phyloP scores from a whole-genome alignment of 1,139 yeast genomes.

The Taphrina flavorubra region DNA sequence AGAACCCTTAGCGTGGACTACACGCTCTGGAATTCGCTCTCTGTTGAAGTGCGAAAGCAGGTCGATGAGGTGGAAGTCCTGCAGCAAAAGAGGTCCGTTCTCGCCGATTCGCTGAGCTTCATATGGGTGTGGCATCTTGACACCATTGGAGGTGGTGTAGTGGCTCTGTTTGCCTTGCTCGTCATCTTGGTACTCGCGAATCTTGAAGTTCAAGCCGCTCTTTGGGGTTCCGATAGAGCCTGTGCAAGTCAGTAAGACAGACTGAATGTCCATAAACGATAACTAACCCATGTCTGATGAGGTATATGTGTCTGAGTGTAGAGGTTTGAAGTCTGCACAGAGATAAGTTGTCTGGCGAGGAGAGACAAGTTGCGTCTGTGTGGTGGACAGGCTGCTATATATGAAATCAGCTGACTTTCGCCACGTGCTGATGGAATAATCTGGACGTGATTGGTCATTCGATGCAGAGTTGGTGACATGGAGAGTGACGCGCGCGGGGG shows the following conservation, averaged over 20 bases:
- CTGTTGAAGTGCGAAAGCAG: slow-evolving; percentile 82
- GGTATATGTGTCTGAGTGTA: slow-evolving; percentile 6
- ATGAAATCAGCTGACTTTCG: slow-evolving; percentile 14
- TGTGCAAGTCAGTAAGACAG: slow-evolving; percentile 2
- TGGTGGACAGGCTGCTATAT: slow-evolving; percentile 10
- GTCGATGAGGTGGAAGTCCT: slow-evolving; percentile 79
- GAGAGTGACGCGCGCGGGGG: slow-evolving; percentile 4
- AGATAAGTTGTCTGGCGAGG: slow-evolving; percentile 4
- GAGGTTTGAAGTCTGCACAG: slow-evolving; percentile 14
- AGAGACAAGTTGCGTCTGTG: background rate
- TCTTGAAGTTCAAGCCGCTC: slow-evolving; percentile 35
- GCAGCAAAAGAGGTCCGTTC: slow-evolving; percentile 57
- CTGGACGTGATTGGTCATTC: slow-evolving; percentile 18
- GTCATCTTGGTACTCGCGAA: slow-evolving; percentile 28
- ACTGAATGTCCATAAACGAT: no score
- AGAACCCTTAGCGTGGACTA: slow-evolving; percentile 88
- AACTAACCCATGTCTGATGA: slow-evolving; percentile 10
- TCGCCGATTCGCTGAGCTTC: slow-evolving; percentile 78
- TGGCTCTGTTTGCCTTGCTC: slow-evolving; percentile 47
- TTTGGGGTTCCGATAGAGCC: slow-evolving; percentile 28
- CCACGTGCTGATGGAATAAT: slow-evolving; percentile 22
- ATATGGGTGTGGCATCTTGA: slow-evolving; percentile 68
- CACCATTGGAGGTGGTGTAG: slow-evolving; percentile 74
- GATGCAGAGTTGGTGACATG: slow-evolving; percentile 2
- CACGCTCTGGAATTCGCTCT: slow-evolving; percentile 87